Evolutionary conservation across 129 eudicot species (phyloP).

Genomic region (Erigeron canadensis): DNA sequence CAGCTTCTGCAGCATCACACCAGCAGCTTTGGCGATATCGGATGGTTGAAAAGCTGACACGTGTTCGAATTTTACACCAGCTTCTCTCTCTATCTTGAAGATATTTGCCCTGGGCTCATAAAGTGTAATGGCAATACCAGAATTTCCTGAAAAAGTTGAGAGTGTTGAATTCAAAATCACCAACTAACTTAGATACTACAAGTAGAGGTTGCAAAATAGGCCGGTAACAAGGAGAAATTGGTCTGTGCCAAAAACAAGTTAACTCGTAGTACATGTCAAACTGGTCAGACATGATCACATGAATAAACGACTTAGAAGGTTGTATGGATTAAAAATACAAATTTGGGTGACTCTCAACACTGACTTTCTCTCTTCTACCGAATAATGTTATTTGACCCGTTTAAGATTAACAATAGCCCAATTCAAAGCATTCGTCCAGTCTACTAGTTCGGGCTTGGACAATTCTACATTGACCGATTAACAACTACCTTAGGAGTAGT

Average conservation of each 20-base stretch:
- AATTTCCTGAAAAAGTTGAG: slow-evolving; percentile 45
- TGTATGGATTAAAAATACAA: neutral
- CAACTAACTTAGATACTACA: neutral
- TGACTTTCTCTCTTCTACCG: neutral
- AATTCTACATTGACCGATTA: neutral
- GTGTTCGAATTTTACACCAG: slow-evolving; percentile 90
- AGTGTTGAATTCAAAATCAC: neutral
- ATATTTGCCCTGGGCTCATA: slow-evolving; percentile 74
- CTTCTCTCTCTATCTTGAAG: slow-evolving; percentile 82
- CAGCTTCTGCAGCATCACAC: slow-evolving; percentile 79
- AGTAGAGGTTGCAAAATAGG: neutral
- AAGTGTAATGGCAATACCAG: slow-evolving; percentile 91
- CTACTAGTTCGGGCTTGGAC: neutral
- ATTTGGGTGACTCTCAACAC: neutral
- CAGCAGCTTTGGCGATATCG: slow-evolving; percentile 95
- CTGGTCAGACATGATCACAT: neutral
- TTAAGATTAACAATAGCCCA: neutral
- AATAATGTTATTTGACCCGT: neutral
- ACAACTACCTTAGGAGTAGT: too few relatives aligned
- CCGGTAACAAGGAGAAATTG: neutral
- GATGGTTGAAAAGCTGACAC: slow-evolving; percentile 89
- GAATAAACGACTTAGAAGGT: too few relatives aligned
- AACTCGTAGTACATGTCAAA: neutral
- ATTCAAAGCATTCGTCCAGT: neutral
- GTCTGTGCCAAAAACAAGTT: neutral